Evolutionary conservation across 371 early-diverging fungal genomes (phyloP), one percentile per base, ranked within the genome.

Genomic region (Dichotomocladium elegans): DNA sequence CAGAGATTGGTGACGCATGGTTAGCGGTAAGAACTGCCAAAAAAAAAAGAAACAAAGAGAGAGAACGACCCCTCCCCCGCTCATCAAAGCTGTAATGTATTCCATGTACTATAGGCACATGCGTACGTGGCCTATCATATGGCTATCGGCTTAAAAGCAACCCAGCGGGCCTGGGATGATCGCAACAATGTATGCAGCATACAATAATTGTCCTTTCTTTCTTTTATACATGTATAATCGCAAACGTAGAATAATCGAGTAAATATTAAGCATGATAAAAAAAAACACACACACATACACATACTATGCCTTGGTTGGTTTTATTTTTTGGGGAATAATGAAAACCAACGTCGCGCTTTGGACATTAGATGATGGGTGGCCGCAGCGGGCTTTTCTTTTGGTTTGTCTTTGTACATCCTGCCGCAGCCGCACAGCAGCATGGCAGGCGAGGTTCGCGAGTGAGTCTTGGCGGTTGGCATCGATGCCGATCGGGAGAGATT

Each of bases 1-100:
- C 59, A 15, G 66, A 66, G 15, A 60, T 68, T 19, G 72, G 72
- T 19, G 61, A 68, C 17, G 68, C 72, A 15, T 76, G 76, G 76
- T 37, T 66, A 22, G 62, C 61, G 58, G 74, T 69, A 63, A 53
- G 45, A 25, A 55, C 62, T 43, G 24, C 19, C n/a, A 45, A 17
- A 34, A 26, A 22, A 25, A 5, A 14, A 27, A 25, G 25, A 4
- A 53, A 21, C 29, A 30, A 44, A 14, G 9, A 28, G 14, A 19
- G 15, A 5, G 19, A 41, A 12, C 21, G 11, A 12, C 22, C 17
- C 3, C n/a, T n/a, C n/a, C n/a, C n/a, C n/a, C n/a, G n/a, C n/a
- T n/a, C n/a, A n/a, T n/a, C n/a, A n/a, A n/a, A n/a, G n/a, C n/a
- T n/a, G n/a, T n/a, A n/a, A n/a, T n/a, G n/a, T n/a, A n/a, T n/a